These are phyloP conservation scores for Capsella bursapastoris DNA, from an alignment of 345 rosid genomes.

Conservation along the genomic window DNA sequence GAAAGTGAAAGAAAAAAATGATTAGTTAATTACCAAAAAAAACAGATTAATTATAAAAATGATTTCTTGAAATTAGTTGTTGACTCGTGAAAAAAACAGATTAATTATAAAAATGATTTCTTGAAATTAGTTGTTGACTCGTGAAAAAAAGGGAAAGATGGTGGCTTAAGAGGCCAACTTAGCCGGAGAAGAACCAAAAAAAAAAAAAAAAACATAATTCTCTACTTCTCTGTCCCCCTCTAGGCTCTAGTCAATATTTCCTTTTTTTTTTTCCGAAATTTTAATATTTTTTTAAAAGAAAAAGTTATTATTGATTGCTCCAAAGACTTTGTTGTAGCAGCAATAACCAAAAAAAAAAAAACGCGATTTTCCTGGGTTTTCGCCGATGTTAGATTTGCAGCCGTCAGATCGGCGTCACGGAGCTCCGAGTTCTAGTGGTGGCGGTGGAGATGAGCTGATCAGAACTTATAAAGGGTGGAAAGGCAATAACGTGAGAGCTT, in stretches of 20 bases:
- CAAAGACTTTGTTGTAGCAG: background rate
- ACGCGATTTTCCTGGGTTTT: slow-evolving; percentile 19
- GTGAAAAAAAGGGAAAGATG: slow-evolving; percentile 27
- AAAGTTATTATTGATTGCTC: background rate
- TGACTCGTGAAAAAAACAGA: slow-evolving; percentile 33
- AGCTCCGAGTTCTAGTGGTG: slow-evolving; percentile 41
- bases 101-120: background rate
- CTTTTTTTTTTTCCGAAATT: background rate
- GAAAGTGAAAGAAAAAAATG: background rate
- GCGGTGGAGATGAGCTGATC: slow-evolving; percentile 46
- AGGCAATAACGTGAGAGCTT: slow-evolving; percentile 72
- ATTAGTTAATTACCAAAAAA: slow-evolving; percentile 4
- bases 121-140: slow-evolving; percentile 36
- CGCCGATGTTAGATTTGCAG: slow-evolving; percentile 49
- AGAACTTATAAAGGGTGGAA: slow-evolving; percentile 79
- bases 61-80: slow-evolving; percentile 2
- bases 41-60: background rate
- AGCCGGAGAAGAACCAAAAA: background rate
- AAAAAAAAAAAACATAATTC: background rate
- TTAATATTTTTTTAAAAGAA: background rate
- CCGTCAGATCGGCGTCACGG: slow-evolving; percentile 47
- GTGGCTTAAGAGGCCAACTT: slow-evolving; percentile 25
- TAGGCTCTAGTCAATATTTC: slow-evolving; percentile 15
- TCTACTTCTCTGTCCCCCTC: background rate
- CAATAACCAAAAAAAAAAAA: background rate